phyloP scores from a whole-genome alignment of 805 yeast species.

The Pichia occidentalis region DNA sequence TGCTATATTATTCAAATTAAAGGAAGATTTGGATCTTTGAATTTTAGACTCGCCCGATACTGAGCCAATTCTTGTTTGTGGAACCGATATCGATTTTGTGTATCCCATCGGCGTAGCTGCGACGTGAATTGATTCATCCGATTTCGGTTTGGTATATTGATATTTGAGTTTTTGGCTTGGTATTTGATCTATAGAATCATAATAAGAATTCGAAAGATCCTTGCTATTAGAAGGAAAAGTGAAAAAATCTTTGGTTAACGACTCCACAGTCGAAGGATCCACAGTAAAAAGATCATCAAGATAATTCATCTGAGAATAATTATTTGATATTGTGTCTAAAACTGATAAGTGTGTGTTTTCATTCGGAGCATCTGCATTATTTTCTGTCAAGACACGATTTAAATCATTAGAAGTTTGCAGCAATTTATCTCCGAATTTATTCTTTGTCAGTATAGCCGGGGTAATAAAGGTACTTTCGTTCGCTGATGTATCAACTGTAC shows the following conservation, averaged over 20 bases:
- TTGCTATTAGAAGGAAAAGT: conserved; percentile 1
- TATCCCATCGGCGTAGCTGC: neutral
- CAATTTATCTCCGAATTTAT: conserved; percentile 27
- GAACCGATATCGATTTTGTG: conserved; percentile 1
- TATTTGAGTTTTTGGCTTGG: conserved; percentile 1
- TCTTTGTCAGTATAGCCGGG: conserved; percentile 25
- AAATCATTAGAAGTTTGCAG: conserved; percentile 6
- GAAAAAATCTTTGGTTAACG: conserved; percentile 8
- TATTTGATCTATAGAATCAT: conserved; percentile 3
- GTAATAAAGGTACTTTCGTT: conserved; percentile 18
- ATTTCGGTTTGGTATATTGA: neutral
- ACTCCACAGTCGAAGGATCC: conserved; percentile 11
- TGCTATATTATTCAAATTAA: conserved; percentile 52
- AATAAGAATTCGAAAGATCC: conserved; percentile 1
- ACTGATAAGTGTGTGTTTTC: conserved; percentile 1
- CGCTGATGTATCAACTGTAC: neutral
- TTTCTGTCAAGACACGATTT: neutral
- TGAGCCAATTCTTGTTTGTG: conserved; percentile 5
- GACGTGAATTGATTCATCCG: neutral
- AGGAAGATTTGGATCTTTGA: conserved; percentile 43
- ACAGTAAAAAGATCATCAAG: conserved; percentile 4
- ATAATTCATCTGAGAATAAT: conserved; percentile 7
- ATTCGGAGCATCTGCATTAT: neutral
- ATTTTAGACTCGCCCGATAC: conserved; percentile 12
- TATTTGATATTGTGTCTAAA: conserved; percentile 10